These are phyloP conservation scores for Agrocybe praecox DNA, from an alignment of 768 basidiomycete species.

Conservation along the genomic window DNA sequence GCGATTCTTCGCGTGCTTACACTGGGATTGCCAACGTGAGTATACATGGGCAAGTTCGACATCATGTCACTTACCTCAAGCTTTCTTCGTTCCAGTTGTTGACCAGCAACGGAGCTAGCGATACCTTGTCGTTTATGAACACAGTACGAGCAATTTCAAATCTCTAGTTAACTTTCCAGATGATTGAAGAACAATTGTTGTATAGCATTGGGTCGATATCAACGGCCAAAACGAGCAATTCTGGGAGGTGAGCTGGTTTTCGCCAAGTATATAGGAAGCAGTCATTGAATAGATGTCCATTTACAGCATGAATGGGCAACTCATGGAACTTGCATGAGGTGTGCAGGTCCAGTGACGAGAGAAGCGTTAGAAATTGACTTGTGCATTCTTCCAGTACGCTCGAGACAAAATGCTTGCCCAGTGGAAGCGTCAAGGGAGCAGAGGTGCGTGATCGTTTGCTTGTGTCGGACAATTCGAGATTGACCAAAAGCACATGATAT, in stretches of 20 bases:
- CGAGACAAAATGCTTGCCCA: conserved; percentile 56
- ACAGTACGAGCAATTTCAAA: conserved; percentile 23
- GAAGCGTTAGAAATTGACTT: not conserved
- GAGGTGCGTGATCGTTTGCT: conserved; percentile 43
- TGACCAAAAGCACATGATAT: not conserved
- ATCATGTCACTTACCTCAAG: conserved; percentile 6
- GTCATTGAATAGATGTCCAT: not conserved
- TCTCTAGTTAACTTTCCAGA: not conserved
- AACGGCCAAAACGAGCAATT: conserved; percentile 62
- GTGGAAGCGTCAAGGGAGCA: conserved; percentile 57
- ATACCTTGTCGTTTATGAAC: conserved; percentile 62
- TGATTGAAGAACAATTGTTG: not conserved
- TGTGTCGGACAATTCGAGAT: not conserved
- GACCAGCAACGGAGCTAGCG: conserved; percentile 54
- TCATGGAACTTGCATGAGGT: conserved; percentile 66
- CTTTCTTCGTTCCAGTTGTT: conserved; percentile 45
- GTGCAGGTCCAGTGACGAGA: conserved; percentile 16
- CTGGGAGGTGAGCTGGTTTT: conserved; percentile 60
- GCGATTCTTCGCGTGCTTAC: conserved; percentile 40
- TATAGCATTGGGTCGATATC: conserved; percentile 62
- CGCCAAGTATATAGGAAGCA: not conserved
- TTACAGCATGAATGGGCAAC: conserved; percentile 68
- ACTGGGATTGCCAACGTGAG: conserved; percentile 31
- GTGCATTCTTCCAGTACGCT: conserved; percentile 51
- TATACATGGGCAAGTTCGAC: conserved; percentile 18